Percentiles rank a stretch among this genome's conserved stretches.
Evolutionary conservation across 306 rosid genomes (phyloP).

Genomic region (Medicago lupulina): DNA sequence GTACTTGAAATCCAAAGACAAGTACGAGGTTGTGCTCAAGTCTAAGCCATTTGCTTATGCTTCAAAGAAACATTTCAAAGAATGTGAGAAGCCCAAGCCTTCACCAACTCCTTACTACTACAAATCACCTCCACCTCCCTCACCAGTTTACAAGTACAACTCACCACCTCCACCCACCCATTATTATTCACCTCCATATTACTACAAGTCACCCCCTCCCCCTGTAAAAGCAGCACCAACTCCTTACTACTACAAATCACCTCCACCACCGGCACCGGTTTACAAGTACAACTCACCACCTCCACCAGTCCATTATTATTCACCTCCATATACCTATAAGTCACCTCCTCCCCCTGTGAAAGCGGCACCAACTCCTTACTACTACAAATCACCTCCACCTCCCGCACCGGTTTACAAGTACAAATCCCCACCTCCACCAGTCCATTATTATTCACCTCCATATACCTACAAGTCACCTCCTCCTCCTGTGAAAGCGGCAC

Average conservation of each 20-base stretch:
- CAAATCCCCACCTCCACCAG: background rate
- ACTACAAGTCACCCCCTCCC: slow-evolving; percentile 8
- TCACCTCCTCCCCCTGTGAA: background rate
- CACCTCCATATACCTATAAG: background rate
- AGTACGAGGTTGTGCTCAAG: slow-evolving; percentile 74
- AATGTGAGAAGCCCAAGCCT: slow-evolving; percentile 67
- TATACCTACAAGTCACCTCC: slow-evolving; percentile 10
- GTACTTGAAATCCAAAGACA: slow-evolving; percentile 66
- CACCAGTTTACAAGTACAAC: background rate
- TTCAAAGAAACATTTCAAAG: slow-evolving; percentile 68
- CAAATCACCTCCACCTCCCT: slow-evolving; percentile 49
- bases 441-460: too few species aligned
- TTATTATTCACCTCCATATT: slow-evolving; percentile 15
- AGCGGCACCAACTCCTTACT: too few species aligned
- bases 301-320: background rate
- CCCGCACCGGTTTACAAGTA: background rate
- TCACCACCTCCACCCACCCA: slow-evolving; percentile 10
- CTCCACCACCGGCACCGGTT: background rate
- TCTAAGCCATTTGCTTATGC: slow-evolving; percentile 92
- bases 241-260: slow-evolving; percentile 16
- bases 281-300: slow-evolving; percentile 37
- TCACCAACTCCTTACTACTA: slow-evolving; percentile 72
- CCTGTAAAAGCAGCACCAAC: background rate
- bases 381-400: background rate
- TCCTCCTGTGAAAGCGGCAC: background rate